phyloP scores from a whole-genome alignment of 2,329 filamentous ascomycete genomes.

The Ceratocystis cacaofunesta region DNA sequence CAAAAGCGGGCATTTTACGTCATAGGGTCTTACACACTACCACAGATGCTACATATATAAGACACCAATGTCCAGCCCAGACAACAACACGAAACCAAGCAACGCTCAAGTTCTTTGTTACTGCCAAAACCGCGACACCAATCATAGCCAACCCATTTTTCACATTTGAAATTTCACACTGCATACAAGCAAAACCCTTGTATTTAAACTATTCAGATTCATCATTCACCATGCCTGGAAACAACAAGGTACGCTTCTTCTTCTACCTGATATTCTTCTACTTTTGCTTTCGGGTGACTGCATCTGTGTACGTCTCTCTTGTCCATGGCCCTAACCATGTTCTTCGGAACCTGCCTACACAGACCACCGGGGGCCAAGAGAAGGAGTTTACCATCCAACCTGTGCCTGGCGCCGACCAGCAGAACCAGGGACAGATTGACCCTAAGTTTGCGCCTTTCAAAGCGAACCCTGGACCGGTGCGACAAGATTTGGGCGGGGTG shows the following conservation, averaged over 20 bases:
- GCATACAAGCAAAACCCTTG: not conserved
- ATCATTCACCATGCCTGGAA: slow-evolving; percentile 12
- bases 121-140: not conserved
- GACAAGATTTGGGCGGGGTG: slow-evolving; percentile 38
- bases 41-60: not conserved
- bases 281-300: slow-evolving; percentile 7
- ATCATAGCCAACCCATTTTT: not conserved
- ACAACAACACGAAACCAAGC: not conserved
- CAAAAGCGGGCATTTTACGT: slow-evolving; percentile 1
- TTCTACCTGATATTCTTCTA: slow-evolving; percentile 13
- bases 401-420: slow-evolving; percentile 24
- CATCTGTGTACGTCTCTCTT: slow-evolving; percentile 9
- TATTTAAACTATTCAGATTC: not conserved
- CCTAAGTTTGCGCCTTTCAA: slow-evolving; percentile 37
- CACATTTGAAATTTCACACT: not conserved
- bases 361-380: slow-evolving; percentile 22
- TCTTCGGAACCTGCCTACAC: slow-evolving; percentile 1
- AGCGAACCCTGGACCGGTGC: slow-evolving; percentile 43
- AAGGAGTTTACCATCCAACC: slow-evolving; percentile 33
- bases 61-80: not conserved
- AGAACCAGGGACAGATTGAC: slow-evolving; percentile 23
- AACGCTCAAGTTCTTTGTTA: not conserved
- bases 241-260: slow-evolving; percentile 15
- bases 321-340: slow-evolving; percentile 14
- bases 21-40: not conserved